Evolutionary conservation across 2,329 filamentous ascomycete species (phyloP), one percentile per base, ranked within the genome.

Genomic region (Phyllosticta citriasiana): DNA sequence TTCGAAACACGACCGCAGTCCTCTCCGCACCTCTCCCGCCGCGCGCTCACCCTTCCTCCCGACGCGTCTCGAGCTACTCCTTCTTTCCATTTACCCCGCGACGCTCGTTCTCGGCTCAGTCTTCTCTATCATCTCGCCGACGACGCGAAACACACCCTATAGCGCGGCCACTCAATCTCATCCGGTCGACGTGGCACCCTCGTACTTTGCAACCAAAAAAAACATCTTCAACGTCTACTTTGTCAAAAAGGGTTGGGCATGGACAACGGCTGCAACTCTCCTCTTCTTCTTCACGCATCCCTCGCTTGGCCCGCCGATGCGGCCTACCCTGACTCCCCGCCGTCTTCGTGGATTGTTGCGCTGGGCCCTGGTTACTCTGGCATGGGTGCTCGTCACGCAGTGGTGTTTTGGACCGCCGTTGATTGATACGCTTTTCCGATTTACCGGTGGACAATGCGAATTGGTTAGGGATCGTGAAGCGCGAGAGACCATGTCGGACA

Each of bases 331-430:
- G 65, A 79, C 76, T 64, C 67, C 75, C 51, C 74, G 79, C 27
- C 74, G 80, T n/a, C 59, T 82, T 10, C 82, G 85, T 62, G 90
- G 88, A 0, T 69, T 78, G 1, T 57, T 87, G 24, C 82, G 94
- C 55, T 99, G 91, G 80, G 78, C 66, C 0, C 76, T 87, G 8
- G 83, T 91, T 0, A 97, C 94, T 8, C 69, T 76, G 1, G 87
- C 86, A 75, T 99, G 94, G 94, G 79, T 91, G 52, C 77, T 91
- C 50, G 86, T 94, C 19, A 99, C 94, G 65, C 94, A 97, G 78
- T 97, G 94, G 94, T 97, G 86, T 74, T 97, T 99, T 69, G 94
- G 94, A 0, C 86, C 94, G 2, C 82, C 91, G 22, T 79, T 99
- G 56, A 93, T 97, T 68, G 94, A 99, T 73, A 87, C 92, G 61